These are phyloP conservation scores for Abrus pulchellus DNA, from an alignment of 306 rosid species.

Conservation along the genomic window DNA sequence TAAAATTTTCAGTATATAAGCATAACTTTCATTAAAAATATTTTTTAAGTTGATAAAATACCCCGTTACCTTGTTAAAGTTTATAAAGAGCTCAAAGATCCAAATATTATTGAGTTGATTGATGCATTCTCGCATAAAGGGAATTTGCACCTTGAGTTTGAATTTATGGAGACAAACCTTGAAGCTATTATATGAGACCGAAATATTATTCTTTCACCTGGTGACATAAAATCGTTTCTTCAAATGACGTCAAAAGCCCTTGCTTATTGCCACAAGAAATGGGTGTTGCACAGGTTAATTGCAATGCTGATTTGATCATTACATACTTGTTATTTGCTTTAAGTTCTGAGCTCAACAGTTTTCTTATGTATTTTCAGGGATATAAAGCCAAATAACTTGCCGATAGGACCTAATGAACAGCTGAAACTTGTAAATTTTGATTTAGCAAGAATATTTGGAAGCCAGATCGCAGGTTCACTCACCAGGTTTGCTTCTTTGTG, in stretches of 20 bases:
- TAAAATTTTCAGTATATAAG: too few relatives aligned
- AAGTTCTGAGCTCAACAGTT: constrained; percentile 41
- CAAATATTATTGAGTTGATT: constrained; percentile 85
- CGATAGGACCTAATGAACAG: constrained; percentile 88
- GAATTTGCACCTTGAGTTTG: constrained; percentile 95
- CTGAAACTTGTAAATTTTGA: constrained; percentile 95
- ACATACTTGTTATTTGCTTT: constrained; percentile 11
- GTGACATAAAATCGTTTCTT: constrained; percentile 86
- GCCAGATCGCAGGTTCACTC: constrained; percentile 89
- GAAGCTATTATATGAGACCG: constrained; percentile 97
- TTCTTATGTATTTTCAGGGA: constrained; percentile 66
- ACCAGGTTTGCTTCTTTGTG: constrained; percentile 70
- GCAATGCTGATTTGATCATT: constrained; percentile 14
- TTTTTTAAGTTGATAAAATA: too few relatives aligned
- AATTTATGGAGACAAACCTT: constrained; percentile 98
- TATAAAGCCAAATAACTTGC: constrained; percentile 90
- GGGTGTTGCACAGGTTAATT: constrained; percentile 85
- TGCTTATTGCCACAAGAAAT: constrained; percentile 83
- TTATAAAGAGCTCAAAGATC: constrained; percentile 79
- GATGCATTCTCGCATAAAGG: constrained; percentile 94
- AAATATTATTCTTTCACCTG: constrained; percentile 89
- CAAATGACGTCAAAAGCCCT: constrained; percentile 92
- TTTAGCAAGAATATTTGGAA: constrained; percentile 88
- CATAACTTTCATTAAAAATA: too few relatives aligned
- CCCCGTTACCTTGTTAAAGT: too few relatives aligned